Base-by-base conservation (phyloP, 2,329 filamentous ascomycete species). In the Colletotrichum endophyticum region DNA sequence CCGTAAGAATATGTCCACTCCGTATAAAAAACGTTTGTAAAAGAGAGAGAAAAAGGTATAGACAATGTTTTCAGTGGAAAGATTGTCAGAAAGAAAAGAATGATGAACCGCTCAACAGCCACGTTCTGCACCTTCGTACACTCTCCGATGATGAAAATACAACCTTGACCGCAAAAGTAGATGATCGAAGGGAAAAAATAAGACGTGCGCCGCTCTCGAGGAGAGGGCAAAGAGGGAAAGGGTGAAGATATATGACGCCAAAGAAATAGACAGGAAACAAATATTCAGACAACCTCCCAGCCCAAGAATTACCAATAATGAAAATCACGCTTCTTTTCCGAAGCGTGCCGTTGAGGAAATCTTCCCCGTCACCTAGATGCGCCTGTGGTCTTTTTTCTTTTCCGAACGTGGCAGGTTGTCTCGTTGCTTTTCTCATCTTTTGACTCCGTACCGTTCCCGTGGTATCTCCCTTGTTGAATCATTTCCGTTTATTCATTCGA, bases 241-340 rank as follows among this genome's bases (percentile, higher is more conserved):
- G 15, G 13, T 11, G 34, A 57, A 62, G 36, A 44, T 39, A 70
- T 44, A 67, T n/a, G 27, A 61, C 59, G n/a, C 2, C 8, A 49
- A 28, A 36, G 19, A 64, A 61, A 34, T 16, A 28, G 32, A 7
- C 22, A 30, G 7, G 8, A 62, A 63, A 66, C 36, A 15, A 67
- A 34, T 75, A 16, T 69, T 73, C 66, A 77, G 61, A 71, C 74
- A 77, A 39, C 61, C 74, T 28, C 64, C 72, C 44, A 62, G 2
- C 34, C 64, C 32, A 39, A 16, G 27, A 49, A 76, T 77, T 62
- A 75, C 63, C 56, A 22, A n/a, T 39, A 70, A 34, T 67, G 57
- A 36, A 30, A 59, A 73, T 49, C 25, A 73, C 57, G 44, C 25
- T n/a, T 25, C 59, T 36, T 66, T 70, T 74, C 22, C 25, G 13